These are phyloP conservation scores for Fraxinus platypoda DNA, from an alignment of 305 asterid species.

Conservation along the genomic window DNA sequence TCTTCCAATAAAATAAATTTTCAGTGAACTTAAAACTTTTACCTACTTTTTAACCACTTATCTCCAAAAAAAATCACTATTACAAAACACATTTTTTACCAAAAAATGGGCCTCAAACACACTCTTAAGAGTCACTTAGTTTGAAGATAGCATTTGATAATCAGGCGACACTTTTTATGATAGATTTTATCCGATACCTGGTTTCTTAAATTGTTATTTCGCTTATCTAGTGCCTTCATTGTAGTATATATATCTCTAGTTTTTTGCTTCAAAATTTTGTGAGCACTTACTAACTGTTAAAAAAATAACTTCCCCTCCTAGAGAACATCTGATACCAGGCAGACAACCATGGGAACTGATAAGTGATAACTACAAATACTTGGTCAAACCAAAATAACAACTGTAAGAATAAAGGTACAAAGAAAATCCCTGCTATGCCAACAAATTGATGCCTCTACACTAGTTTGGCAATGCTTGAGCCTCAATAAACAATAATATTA, in stretches of 20 bases:
- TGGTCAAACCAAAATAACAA: background rate
- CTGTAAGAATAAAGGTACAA: background rate
- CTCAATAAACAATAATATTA: background rate
- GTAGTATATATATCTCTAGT: background rate
- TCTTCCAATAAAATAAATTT: background rate
- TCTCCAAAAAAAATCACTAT: background rate
- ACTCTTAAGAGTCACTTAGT: background rate
- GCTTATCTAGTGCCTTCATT: background rate
- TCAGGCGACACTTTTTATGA: background rate
- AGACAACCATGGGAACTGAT: background rate
- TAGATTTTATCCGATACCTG: background rate
- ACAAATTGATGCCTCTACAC: background rate
- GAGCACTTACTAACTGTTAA: background rate
- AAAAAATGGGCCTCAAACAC: background rate
- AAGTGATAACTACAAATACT: background rate
- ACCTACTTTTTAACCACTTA: background rate
- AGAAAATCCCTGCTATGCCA: background rate
- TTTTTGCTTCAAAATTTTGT: background rate
- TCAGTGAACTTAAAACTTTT: background rate
- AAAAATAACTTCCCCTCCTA: background rate
- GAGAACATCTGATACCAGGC: background rate
- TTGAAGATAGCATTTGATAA: background rate
- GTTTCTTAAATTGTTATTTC: background rate
- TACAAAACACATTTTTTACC: background rate
- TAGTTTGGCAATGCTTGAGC: background rate